These are phyloP conservation scores for Colletotrichum costaricense DNA, from an alignment of 2,329 filamentous ascomycete genomes.

Conservation along the genomic window DNA sequence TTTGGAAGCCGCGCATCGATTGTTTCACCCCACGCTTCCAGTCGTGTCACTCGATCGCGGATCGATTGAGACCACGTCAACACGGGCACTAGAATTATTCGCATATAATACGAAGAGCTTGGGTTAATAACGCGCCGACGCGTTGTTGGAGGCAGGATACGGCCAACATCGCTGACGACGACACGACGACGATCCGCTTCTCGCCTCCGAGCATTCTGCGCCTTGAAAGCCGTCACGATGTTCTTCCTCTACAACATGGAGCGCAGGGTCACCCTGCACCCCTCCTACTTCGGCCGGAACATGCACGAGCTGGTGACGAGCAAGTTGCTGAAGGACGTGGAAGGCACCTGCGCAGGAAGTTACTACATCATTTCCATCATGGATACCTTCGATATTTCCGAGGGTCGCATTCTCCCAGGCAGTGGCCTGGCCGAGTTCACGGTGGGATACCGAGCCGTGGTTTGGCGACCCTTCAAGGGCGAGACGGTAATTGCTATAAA, in stretches of 20 bases:
- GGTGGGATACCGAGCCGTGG: slow-evolving; percentile 93
- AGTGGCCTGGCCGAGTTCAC: slow-evolving; percentile 95
- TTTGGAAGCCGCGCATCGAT: slow-evolving; percentile 8
- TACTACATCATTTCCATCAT: slow-evolving; percentile 99
- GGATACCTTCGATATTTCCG: slow-evolving; percentile 94
- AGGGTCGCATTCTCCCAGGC: slow-evolving; percentile 90
- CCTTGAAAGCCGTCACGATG: slow-evolving; percentile 66
- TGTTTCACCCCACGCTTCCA: neutral
- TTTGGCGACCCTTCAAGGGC: slow-evolving; percentile 97
- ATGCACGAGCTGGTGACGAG: slow-evolving; percentile 92
- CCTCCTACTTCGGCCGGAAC: slow-evolving; percentile 95
- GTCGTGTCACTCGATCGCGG: neutral
- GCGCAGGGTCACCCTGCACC: slow-evolving; percentile 93
- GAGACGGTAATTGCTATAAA: slow-evolving; percentile 80
- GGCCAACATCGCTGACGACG: neutral
- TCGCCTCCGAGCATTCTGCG: neutral
- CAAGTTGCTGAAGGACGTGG: slow-evolving; percentile 91
- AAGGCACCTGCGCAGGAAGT: slow-evolving; percentile 93
- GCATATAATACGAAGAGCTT: neutral
- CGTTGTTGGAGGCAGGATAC: neutral
- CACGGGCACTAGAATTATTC: slow-evolving; percentile 6
- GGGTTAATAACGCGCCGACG: neutral
- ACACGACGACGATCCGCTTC: slow-evolving; percentile 1
- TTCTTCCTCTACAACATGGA: slow-evolving; percentile 99
- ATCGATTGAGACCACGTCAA: neutral